Evolutionary conservation across 2,329 filamentous ascomycete species (phyloP), one percentile per base, ranked within the genome.

Genomic region (Alternaria brassicae): DNA sequence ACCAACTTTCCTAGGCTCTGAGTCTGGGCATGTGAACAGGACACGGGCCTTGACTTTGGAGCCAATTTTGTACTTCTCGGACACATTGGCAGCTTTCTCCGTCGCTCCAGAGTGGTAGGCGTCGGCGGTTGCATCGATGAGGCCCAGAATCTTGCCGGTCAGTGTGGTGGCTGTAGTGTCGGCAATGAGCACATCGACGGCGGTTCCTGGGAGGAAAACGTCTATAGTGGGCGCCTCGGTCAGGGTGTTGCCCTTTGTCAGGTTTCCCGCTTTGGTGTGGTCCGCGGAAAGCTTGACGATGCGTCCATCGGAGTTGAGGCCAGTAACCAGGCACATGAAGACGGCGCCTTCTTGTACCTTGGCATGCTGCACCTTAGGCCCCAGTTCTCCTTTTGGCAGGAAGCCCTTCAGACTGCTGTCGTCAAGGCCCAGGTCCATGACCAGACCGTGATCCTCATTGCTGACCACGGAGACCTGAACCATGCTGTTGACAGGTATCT

Each of bases 381-480:
- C 91, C 17, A 97, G 81, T 74, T 97, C 93, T 72, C 90, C 92
- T 61, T 90, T 91, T 5, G 92, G 87, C 72, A 99, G 84, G 79
- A 99, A 99, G 3, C 91, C 95, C 63, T 88, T 89, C 52, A 93
- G 77, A 36, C 86, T 84, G 30, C 84, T 80, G 53, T 88, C 86
- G 34, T 88, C 83, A 6, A 98, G 82, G 17, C 92, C 92, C 36
- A 98, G 80, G 68, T 97, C 92, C 92, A 99, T 97, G 56, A 98
- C 87, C 58, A 95, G 85, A 62, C 95, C 95, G 72, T 97, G 93
- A 70, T 99, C 96, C 78, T 99, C 94, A n/a, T 96, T 90, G 77
- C 94, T 99, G 50, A 86, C 80, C 25, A 99, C 89, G 0, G 93
- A 90, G 2, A 93, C 94, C 84, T 98, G 96, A 19, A 98, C 82